These are phyloP conservation scores for Fusarium sp. DNA, from an alignment of 2,329 filamentous ascomycete species.

Conservation along the genomic window DNA sequence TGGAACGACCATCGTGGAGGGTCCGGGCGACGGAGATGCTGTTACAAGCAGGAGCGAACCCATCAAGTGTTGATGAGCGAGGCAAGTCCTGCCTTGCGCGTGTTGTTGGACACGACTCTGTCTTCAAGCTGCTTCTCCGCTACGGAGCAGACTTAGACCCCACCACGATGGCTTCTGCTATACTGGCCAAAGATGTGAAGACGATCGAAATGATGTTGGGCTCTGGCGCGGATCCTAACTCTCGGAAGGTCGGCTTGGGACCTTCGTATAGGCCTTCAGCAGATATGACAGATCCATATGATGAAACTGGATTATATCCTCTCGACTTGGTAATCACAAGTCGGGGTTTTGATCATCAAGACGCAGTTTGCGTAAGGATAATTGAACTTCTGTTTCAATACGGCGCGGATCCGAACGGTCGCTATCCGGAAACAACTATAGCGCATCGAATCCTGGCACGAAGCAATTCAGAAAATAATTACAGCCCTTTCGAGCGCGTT, in stretches of 20 bases:
- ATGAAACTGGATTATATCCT: not conserved
- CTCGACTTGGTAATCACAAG: not conserved
- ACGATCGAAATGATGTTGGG: not conserved
- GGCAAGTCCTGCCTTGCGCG: not conserved
- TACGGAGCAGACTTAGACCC: not conserved
- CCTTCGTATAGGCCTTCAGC: too few relatives aligned
- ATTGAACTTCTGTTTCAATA: not conserved
- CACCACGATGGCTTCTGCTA: accelerated
- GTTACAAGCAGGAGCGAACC: not conserved
- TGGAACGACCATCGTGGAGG: accelerated
- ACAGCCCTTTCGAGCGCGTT: too few relatives aligned
- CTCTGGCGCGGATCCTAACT: not conserved
- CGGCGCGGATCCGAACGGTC: not conserved
- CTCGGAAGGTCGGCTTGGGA: not conserved
- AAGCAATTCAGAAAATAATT: not conserved
- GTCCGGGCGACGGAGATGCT: not conserved
- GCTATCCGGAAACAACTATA: not conserved
- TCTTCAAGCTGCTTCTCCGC: not conserved
- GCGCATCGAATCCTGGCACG: not conserved
- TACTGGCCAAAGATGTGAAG: accelerated
- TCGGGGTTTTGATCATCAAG: too few relatives aligned
- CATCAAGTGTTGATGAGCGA: not conserved
- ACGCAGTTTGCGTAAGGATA: not conserved
- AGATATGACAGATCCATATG: not conserved
- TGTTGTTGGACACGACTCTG: not conserved